Evolutionary conservation across 257 asterid species (phyloP).

Genomic region (Knoxia roxburghii): DNA sequence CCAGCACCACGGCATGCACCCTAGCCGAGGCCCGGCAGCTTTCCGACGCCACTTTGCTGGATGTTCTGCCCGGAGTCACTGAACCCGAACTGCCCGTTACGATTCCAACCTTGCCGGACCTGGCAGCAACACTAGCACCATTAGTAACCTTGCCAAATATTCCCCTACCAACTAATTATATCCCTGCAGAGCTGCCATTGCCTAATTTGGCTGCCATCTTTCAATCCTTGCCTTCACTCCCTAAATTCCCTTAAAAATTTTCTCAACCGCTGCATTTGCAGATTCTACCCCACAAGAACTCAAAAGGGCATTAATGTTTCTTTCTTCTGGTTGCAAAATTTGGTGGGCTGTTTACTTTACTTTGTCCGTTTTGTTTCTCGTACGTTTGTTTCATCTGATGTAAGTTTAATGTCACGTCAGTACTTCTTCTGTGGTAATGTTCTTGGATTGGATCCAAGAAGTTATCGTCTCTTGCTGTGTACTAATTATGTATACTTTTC

Average conservation of each 20-base stretch:
- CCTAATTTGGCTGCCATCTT: conserved; percentile 7
- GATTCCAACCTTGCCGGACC: conserved; percentile 6
- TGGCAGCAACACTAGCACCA: background rate
- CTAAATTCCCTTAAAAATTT: conserved; percentile 5
- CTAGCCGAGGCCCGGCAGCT: conserved; percentile 13
- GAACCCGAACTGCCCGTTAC: conserved; percentile 1
- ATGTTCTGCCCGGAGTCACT: background rate
- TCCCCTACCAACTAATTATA: conserved; percentile 4
- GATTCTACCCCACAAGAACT: background rate
- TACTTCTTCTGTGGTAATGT: background rate
- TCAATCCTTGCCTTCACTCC: background rate
- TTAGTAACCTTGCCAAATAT: background rate
- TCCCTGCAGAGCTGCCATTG: background rate
- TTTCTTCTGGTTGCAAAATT: background rate
- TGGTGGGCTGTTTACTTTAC: background rate
- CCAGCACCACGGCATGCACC: conserved; percentile 3
- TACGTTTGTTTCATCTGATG: background rate
- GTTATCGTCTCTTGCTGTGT: background rate
- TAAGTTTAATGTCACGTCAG: background rate
- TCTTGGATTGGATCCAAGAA: background rate
- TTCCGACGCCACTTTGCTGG: conserved; percentile 5
- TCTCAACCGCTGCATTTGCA: background rate
- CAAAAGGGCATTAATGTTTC: background rate
- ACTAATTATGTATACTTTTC: too few relatives aligned
- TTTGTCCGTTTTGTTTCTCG: too few relatives aligned